Evolutionary conservation across 495 filamentous ascomycete species (phyloP).

Genomic region (Acidomyces sp.): DNA sequence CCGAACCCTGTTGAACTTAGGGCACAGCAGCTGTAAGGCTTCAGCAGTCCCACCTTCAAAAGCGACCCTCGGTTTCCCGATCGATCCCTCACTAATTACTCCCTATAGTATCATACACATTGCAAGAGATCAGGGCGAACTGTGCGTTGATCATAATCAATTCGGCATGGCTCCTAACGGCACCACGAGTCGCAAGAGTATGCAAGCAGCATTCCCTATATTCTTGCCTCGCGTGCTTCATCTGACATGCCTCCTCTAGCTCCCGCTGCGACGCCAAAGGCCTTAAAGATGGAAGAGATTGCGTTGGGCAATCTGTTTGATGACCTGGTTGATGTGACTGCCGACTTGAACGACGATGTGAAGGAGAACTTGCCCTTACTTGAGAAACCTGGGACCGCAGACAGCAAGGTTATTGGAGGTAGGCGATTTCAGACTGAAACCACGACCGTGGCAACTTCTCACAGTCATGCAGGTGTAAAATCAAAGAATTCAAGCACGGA

Average conservation of each 20-base stretch:
- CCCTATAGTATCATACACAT: too few species aligned
- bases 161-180: conserved; percentile 18
- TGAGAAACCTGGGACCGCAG: conserved; percentile 16
- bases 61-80: too few species aligned
- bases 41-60: too few species aligned
- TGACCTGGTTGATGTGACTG: conserved; percentile 8
- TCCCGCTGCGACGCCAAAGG: conserved; percentile 3
- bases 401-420: conserved; percentile 9
- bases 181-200: conserved; percentile 12
- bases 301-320: conserved; percentile 12
- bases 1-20: too few species aligned
- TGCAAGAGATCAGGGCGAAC: too few species aligned
- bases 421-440: not conserved
- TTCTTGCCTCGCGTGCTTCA: conserved; percentile 2
- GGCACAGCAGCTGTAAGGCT: too few species aligned
- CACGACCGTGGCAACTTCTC: not conserved
- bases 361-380: conserved; percentile 3
- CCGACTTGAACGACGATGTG: conserved; percentile 10
- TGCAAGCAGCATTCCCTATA: conserved; percentile 3
- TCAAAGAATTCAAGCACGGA: conserved; percentile 28
- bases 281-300: not conserved
- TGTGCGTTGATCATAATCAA: too few species aligned
- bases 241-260: conserved; percentile 6
- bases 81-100: too few species aligned
- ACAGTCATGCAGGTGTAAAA: too few species aligned